Percentiles rank a stretch among this genome's conserved stretches.
Conservation (phyloP, 1,284 basidiomycete genomes). For the Naganishia liquefaciens region DNA sequence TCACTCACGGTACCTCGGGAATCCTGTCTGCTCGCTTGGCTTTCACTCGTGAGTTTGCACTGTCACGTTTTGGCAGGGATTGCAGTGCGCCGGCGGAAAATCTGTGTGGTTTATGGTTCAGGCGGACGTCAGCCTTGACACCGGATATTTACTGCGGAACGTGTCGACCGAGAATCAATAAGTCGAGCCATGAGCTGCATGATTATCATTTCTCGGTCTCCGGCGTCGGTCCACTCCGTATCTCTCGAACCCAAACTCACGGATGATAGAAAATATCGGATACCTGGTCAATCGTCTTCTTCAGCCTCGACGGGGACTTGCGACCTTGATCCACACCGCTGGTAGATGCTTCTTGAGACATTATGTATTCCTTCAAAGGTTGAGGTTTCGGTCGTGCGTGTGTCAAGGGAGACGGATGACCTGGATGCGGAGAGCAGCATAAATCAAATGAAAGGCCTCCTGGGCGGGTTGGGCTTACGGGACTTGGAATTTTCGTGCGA, state of each 20-base stretch:
- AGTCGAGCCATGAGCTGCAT: no score
- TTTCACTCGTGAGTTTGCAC: constrained; percentile 41
- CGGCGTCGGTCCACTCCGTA: no score
- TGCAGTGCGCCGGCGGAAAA: constrained; percentile 50
- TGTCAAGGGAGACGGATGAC: no score
- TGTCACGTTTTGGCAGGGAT: constrained; percentile 43
- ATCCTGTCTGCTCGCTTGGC: constrained; percentile 50
- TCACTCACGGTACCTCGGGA: constrained; percentile 46
- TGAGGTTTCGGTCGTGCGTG: background rate
- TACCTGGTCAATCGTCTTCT: constrained; percentile 38
- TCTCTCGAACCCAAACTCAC: constrained; percentile 35
- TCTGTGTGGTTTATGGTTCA: constrained; percentile 4
- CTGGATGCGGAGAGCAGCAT: no score
- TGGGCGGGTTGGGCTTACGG: no score
- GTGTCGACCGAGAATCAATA: background rate
- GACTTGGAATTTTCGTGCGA: no score
- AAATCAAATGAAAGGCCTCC: no score
- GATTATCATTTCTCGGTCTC: no score
- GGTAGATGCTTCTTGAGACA: constrained; percentile 13
- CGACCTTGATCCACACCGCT: constrained; percentile 1
- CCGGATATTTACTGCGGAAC: background rate
- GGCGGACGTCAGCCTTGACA: background rate
- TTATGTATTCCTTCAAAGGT: background rate
- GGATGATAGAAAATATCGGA: constrained; percentile 50
- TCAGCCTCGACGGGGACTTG: constrained; percentile 24